Evolutionary conservation across 768 basidiomycete species (phyloP), one percentile per base, ranked within the genome.

Genomic region (Suillus cothurnatus): DNA sequence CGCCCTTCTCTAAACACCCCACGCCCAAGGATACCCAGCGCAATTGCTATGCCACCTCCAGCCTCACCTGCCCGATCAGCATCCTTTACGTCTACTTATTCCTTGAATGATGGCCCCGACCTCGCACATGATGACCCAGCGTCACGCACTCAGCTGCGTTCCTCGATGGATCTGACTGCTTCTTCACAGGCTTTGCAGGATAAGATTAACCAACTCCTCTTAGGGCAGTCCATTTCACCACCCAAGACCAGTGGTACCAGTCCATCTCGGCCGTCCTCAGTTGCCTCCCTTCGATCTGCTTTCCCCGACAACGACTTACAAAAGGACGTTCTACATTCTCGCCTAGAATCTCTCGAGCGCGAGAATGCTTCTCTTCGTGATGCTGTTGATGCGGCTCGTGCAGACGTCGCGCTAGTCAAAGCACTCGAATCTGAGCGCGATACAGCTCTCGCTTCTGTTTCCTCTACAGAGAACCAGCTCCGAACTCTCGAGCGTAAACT

Each of bases 1-100:
- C 77, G 80, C 60, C 64, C 75, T 23, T 77, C 80, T 17, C 64
- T 80, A 21, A 75, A 73, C 66, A 90, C 88, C 14, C 88, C 89
- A 52, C 84, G 90, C 36, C 83, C 85, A 17, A 83, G 91, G 60
- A 73, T 92, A 66, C 89, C 91, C 36, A 91, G 90, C 70, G 81
- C 84, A n/a, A 75, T 91, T 32, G 87, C 90, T 8, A 93, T 94
- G 92, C 92, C 91, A 3, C 92, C 92, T 3, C 92, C 92, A 21
- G 80, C 88, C 1, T 91, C 90, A 15, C 91, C 91, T 8, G 75
- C 73, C 21, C 72, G 71, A 62, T 72, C 74, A 6, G 65, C 71
- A n/a, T 70, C 74, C 1, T 71, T 81, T 53, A 72, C 76, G 21
- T 73, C 79, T 21, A 78, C 81, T 3, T 74, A 78, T 28, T 82